Conservation (phyloP, 208 protist species). For the Phytomonas sp. region DNA sequence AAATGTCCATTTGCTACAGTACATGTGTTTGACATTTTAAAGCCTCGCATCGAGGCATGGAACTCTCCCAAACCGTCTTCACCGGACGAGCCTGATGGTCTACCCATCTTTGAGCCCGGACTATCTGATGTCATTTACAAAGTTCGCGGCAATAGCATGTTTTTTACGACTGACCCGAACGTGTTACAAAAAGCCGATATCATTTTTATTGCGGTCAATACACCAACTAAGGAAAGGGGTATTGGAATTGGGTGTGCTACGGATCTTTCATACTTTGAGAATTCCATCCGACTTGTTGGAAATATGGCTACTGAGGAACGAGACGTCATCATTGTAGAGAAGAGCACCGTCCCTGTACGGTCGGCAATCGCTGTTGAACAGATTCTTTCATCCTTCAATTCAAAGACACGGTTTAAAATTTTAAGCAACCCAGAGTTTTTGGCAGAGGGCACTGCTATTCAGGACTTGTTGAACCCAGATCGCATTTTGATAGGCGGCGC, state of each 20-base stretch:
- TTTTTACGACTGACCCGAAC: slow-evolving; percentile 89
- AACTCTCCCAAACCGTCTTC: slow-evolving; percentile 48
- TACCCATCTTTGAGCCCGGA: slow-evolving; percentile 95
- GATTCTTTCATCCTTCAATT: slow-evolving; percentile 28
- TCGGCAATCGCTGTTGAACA: slow-evolving; percentile 30
- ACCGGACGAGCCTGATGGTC: slow-evolving; percentile 14
- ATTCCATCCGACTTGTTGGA: slow-evolving; percentile 71
- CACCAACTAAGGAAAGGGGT: slow-evolving; percentile 94
- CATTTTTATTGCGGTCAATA: slow-evolving; percentile 97
- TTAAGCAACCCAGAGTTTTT: slow-evolving; percentile 98
- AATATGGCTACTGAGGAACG: slow-evolving; percentile 24
- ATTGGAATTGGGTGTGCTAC: slow-evolving; percentile 77
- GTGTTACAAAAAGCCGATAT: slow-evolving; percentile 82
- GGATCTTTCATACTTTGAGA: slow-evolving; percentile 90
- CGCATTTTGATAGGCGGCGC: slow-evolving; percentile 95
- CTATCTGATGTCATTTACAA: slow-evolving; percentile 84
- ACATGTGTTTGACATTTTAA: slow-evolving; percentile 89
- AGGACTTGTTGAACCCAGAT: slow-evolving; percentile 90
- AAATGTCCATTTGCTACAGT: slow-evolving; percentile 89
- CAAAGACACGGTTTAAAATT: slow-evolving; percentile 73
- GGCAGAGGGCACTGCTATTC: slow-evolving; percentile 88
- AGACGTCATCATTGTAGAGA: slow-evolving; percentile 92
- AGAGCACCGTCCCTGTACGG: slow-evolving; percentile 89
- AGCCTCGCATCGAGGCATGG: slow-evolving; percentile 90
- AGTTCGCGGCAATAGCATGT: slow-evolving; percentile 85